These are phyloP conservation scores for Kazachstania bromeliacearum DNA, from an alignment of 805 yeast species.

Conservation along the genomic window DNA sequence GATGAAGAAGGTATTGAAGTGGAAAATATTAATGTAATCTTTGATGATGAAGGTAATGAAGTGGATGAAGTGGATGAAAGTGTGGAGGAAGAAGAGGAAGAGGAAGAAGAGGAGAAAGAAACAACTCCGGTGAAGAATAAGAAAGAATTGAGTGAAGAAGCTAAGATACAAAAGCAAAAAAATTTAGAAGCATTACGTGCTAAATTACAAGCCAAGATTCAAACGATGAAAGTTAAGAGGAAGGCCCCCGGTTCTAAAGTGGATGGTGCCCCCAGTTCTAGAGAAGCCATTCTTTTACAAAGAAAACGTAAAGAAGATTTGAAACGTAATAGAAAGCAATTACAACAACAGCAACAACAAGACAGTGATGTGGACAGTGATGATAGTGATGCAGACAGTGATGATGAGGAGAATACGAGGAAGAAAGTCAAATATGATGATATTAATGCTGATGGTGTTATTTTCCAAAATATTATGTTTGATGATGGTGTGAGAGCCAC, in stretches of 20 bases:
- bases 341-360: constrained; percentile 33
- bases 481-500: constrained; percentile 73
- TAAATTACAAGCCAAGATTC: constrained; percentile 69
- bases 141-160: constrained; percentile 14
- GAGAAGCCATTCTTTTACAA: constrained; percentile 69
- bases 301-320: constrained; percentile 39
- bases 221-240: constrained; percentile 61
- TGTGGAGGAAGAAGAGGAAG: constrained; percentile 10
- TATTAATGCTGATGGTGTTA: constrained; percentile 36
- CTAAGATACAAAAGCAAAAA: constrained; percentile 36
- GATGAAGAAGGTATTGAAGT: constrained; percentile 15
- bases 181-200: constrained; percentile 59
- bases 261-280: constrained; percentile 72
- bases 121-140: constrained; percentile 15
- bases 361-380: constrained; percentile 24
- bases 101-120: constrained; percentile 14
- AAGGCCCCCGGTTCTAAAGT: constrained; percentile 84
- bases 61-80: constrained; percentile 11
- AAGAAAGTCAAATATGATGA: constrained; percentile 31
- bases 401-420: constrained; percentile 16
- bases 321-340: constrained; percentile 30
- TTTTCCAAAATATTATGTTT: constrained; percentile 76
- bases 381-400: constrained; percentile 16
- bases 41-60: constrained; percentile 67
- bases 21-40: constrained; percentile 35